These are phyloP conservation scores for Hypholoma sublateritium DNA, from an alignment of 768 basidiomycete genomes.

Conservation along the genomic window DNA sequence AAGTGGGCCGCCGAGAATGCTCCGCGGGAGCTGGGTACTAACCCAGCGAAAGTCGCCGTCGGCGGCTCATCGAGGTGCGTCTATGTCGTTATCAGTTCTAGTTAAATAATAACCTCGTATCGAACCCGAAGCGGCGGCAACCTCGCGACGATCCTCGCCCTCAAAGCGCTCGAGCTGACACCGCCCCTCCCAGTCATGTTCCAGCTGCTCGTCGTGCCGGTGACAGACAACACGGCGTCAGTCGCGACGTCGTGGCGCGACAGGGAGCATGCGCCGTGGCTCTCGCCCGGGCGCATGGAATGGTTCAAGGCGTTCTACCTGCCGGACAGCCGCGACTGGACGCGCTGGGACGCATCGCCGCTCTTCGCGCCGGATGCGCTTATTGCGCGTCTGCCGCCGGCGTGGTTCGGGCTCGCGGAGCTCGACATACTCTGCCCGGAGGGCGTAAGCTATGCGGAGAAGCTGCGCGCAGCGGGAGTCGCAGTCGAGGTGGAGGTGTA, in stretches of 20 bases:
- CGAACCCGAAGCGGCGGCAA: conserved; percentile 61
- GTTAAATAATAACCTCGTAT: not conserved
- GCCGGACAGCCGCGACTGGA: conserved; percentile 37
- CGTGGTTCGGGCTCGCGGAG: conserved; percentile 67
- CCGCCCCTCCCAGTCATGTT: conserved; percentile 57
- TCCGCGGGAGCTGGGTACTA: conserved; percentile 40
- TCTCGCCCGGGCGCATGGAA: conserved; percentile 62
- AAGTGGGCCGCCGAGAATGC: conserved; percentile 60
- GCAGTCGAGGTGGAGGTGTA: conserved; percentile 56
- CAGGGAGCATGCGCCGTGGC: conserved; percentile 58
- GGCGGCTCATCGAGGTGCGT: conserved; percentile 72
- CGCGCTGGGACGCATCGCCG: conserved; percentile 70
- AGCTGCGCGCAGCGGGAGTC: conserved; percentile 51
- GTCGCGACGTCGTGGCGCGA: conserved; percentile 48
- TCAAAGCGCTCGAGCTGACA: conserved; percentile 52
- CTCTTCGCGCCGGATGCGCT: conserved; percentile 62
- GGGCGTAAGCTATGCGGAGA: conserved; percentile 62
- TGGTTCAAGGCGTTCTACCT: conserved; percentile 73
- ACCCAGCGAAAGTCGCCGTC: conserved; percentile 58
- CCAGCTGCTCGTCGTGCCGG: conserved; percentile 71
- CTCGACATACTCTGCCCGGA: conserved; percentile 68
- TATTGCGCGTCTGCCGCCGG: conserved; percentile 48
- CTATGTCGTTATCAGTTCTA: too few species aligned
- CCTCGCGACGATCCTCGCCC: conserved; percentile 61
- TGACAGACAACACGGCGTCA: conserved; percentile 68